Evolutionary conservation across 371 early-diverging fungal species (phyloP).

Genomic region (Coemansia sp.): DNA sequence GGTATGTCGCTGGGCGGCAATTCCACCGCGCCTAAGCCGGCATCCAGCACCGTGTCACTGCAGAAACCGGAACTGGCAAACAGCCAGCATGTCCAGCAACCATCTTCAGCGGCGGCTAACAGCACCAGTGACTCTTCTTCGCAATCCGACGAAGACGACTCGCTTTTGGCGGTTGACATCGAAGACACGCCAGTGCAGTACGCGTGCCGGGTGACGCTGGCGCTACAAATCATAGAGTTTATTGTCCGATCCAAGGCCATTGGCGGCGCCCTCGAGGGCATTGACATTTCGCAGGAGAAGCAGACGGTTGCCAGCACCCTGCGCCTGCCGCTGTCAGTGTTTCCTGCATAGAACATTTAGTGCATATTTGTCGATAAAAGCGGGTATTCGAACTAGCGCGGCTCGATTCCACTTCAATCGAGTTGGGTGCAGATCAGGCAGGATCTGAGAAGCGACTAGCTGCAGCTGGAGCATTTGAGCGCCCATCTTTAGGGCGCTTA

Average conservation of each 20-base stretch:
- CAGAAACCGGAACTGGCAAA: background rate
- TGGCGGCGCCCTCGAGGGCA: background rate
- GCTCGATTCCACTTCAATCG: no score
- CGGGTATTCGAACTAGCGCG: no score
- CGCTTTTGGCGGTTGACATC: slow-evolving; percentile 31
- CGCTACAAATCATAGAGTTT: slow-evolving; percentile 43
- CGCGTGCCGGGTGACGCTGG: slow-evolving; percentile 43
- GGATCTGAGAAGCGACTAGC: no score
- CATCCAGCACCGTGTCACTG: background rate
- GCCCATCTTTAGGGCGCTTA: no score
- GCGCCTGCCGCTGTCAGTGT: slow-evolving; percentile 27
- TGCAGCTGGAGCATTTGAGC: no score
- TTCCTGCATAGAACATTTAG: slow-evolving; percentile 1
- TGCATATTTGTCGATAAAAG: background rate
- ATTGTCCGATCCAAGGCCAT: slow-evolving; percentile 14
- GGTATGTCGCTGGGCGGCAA: slow-evolving; percentile 1
- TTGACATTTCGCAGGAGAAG: slow-evolving; percentile 31
- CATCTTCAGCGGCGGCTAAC: background rate
- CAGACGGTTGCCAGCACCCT: slow-evolving; percentile 26
- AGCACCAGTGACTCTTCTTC: background rate
- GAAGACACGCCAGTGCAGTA: slow-evolving; percentile 50
- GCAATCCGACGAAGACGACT: slow-evolving; percentile 1
- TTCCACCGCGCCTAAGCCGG: background rate
- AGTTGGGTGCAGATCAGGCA: no score
- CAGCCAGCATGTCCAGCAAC: background rate